Evolutionary conservation across 257 asterid species (phyloP).

Genomic region (Avicennia marina): DNA sequence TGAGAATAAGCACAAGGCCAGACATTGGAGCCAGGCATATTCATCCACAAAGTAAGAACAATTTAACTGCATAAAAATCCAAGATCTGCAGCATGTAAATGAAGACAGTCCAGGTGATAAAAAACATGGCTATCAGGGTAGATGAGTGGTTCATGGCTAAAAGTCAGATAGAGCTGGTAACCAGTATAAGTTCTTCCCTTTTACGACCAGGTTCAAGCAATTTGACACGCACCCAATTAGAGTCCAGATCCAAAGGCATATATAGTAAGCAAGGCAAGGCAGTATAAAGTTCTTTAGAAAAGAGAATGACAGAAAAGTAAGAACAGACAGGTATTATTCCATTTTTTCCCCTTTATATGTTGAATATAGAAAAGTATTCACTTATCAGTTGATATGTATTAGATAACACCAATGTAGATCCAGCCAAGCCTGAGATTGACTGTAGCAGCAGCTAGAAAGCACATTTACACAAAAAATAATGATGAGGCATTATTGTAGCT

Average conservation of each 20-base stretch:
- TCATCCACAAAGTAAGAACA: not conserved
- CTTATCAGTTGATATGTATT: not conserved
- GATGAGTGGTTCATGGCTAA: not conserved
- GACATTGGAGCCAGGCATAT: not conserved
- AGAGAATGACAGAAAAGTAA: no score
- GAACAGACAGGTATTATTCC: no score
- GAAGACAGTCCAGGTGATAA: not conserved
- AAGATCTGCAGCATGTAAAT: not conserved
- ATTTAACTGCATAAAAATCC: not conserved
- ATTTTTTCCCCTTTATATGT: no score
- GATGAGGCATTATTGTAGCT: conserved; percentile 11
- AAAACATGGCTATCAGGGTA: not conserved
- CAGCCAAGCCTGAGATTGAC: conserved; percentile 6
- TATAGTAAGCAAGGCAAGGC: not conserved
- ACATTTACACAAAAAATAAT: not conserved
- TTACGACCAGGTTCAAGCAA: not conserved
- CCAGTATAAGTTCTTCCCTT: conserved; percentile 6
- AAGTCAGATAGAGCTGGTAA: not conserved
- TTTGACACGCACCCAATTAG: not conserved
- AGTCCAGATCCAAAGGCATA: not conserved
- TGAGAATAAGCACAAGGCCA: conserved; percentile 4
- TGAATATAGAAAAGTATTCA: conserved; percentile 4
- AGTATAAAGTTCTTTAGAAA: not conserved
- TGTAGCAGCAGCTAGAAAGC: conserved; percentile 12
- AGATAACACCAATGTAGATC: conserved; percentile 9